phyloP scores from a whole-genome alignment of 129 eudicot genomes.

The Pittosporum tobira region DNA sequence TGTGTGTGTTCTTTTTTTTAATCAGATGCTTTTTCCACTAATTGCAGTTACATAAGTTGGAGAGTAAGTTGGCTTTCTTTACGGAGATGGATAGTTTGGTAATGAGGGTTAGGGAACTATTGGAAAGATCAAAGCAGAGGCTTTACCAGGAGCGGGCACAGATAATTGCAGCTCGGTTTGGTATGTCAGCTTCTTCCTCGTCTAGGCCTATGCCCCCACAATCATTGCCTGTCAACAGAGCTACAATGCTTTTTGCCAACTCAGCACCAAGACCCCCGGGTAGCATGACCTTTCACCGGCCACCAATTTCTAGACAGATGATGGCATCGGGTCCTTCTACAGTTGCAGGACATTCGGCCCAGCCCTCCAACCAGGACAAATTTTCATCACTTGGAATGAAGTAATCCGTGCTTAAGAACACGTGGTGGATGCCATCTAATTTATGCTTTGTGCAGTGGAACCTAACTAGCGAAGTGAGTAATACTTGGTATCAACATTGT shows the following conservation, averaged over 20 bases:
- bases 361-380: slow-evolving; percentile 32
- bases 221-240: slow-evolving; percentile 40
- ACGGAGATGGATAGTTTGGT: slow-evolving; percentile 77
- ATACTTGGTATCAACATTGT: no score
- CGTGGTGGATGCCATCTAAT: slow-evolving; percentile 6
- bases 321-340: slow-evolving; percentile 37
- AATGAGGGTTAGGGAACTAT: slow-evolving; percentile 70
- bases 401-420: slow-evolving; percentile 11
- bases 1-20: background rate
- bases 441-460: no score
- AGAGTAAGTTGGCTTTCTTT: slow-evolving; percentile 71
- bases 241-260: slow-evolving; percentile 34
- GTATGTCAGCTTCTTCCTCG: slow-evolving; percentile 45
- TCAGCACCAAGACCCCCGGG: slow-evolving; percentile 46
- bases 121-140: slow-evolving; percentile 84
- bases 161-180: slow-evolving; percentile 72
- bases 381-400: slow-evolving; percentile 41
- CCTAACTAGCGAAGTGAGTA: no score
- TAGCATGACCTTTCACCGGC: slow-evolving; percentile 49
- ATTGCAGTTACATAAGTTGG: slow-evolving; percentile 76
- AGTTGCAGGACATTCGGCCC: slow-evolving; percentile 37
- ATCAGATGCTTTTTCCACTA: background rate
- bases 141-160: slow-evolving; percentile 82
- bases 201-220: slow-evolving; percentile 51
- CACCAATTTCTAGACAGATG: slow-evolving; percentile 60